A percentile compares a stretch with the other conserved stretches of the same genome.
Evolutionary conservation across 2,329 filamentous ascomycete genomes (phyloP).

Genomic region (Fusarium clavum): DNA sequence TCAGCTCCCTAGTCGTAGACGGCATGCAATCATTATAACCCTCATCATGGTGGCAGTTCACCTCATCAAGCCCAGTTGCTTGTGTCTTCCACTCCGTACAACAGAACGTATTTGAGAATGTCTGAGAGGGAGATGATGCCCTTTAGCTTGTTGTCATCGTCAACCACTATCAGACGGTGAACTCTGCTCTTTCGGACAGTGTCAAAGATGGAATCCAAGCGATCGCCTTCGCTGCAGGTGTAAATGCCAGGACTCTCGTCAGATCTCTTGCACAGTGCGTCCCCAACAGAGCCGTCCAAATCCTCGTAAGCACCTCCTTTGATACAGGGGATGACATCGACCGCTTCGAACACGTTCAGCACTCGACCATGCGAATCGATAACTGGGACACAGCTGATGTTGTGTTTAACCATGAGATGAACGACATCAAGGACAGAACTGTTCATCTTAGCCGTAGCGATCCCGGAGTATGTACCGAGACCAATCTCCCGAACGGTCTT

Average conservation of each 20-base stretch:
- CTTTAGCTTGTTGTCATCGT: conserved; percentile 86
- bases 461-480: conserved; percentile 83
- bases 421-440: conserved; percentile 95
- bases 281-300: conserved; percentile 84
- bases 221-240: conserved; percentile 91
- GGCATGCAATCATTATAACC: conserved; percentile 43
- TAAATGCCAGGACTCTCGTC: conserved; percentile 97
- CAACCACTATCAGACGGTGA: conserved; percentile 91
- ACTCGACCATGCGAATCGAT: conserved; percentile 81
- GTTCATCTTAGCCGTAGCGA: conserved; percentile 88
- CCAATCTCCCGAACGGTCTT: conserved; percentile 87
- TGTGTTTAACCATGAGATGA: conserved; percentile 89
- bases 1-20: conserved; percentile 29
- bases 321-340: conserved; percentile 96
- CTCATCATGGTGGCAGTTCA: conserved; percentile 20
- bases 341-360: conserved; percentile 96
- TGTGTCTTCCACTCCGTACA: conserved; percentile 76
- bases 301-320: conserved; percentile 95
- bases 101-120: conserved; percentile 92
- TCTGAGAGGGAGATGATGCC: conserved; percentile 95
- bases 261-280: conserved; percentile 86
- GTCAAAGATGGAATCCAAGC: conserved; percentile 95
- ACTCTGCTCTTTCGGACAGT: conserved; percentile 95
- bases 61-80: conserved; percentile 37
- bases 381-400: conserved; percentile 95